These are phyloP conservation scores for Solanum neorickii DNA, from an alignment of 257 asterid species.

Conservation along the genomic window DNA sequence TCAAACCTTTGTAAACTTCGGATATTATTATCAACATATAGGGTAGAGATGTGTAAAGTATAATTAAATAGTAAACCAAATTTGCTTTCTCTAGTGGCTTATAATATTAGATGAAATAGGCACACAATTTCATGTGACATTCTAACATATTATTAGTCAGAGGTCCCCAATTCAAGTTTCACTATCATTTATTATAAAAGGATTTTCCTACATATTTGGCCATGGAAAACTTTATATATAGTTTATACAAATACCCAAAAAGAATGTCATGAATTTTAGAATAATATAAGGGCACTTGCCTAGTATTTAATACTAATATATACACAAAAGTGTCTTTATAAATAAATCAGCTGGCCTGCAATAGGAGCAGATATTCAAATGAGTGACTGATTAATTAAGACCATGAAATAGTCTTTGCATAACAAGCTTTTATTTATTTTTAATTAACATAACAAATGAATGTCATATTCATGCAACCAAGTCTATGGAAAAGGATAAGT, in stretches of 20 bases:
- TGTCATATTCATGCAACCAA: neutral
- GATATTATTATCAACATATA: too few species aligned
- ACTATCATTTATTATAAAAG: too few species aligned
- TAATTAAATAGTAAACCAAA: neutral
- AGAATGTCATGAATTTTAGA: neutral
- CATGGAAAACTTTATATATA: neutral
- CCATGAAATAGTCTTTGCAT: neutral
- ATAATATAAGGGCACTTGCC: neutral
- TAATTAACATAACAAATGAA: neutral
- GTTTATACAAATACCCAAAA: neutral
- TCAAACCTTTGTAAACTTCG: neutral
- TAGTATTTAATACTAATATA: neutral
- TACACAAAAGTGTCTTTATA: neutral
- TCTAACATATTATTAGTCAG: too few species aligned
- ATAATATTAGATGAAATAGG: neutral
- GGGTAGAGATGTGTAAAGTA: neutral
- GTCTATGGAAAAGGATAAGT: neutral
- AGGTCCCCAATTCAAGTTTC: neutral
- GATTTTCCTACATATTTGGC: too few species aligned
- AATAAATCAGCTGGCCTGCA: conserved; percentile 7
- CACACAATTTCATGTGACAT: neutral
- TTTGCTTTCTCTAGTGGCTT: neutral
- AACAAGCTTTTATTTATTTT: neutral
- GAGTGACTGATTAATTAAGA: neutral
- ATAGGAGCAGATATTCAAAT: neutral